phyloP scores from a whole-genome alignment of 139 green algal species.

The Tetradesmus lagerheimii region DNA sequence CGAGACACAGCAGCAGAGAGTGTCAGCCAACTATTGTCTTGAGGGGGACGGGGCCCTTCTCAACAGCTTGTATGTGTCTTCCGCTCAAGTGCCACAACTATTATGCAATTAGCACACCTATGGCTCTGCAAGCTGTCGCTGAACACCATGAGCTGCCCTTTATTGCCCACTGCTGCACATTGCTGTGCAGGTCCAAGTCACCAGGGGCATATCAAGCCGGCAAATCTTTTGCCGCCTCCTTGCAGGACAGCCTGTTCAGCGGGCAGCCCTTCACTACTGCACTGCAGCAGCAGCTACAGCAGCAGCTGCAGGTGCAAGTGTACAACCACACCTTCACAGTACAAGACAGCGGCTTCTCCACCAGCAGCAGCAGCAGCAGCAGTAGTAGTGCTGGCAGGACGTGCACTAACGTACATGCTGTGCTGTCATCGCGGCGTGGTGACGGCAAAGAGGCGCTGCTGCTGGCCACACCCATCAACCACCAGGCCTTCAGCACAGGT shows the following conservation, averaged over 20 bases:
- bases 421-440: conserved; percentile 57
- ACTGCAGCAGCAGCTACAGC: conserved; percentile 25
- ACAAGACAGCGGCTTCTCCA: neutral
- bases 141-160: neutral
- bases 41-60: no score
- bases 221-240: neutral
- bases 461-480: conserved; percentile 68
- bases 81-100: no score
- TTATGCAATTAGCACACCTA: no score
- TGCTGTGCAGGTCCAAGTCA: conserved; percentile 13
- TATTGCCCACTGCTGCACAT: neutral
- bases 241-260: neutral
- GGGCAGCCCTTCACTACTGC: neutral
- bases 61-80: no score
- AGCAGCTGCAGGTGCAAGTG: neutral
- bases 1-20: neutral
- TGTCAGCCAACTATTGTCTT: no score
- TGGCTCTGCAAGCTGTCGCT: no score
- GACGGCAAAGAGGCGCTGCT: conserved; percentile 77
- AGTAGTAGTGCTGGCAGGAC: neutral
- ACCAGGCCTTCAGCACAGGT: conserved; percentile 2
- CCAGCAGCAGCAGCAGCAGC: neutral
- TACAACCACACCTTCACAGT: conserved; percentile 27
- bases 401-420: conserved; percentile 62
- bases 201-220: neutral